Base-by-base conservation (phyloP, 495 filamentous ascomycete genomes). In the Trypethelium eluteriae region DNA sequence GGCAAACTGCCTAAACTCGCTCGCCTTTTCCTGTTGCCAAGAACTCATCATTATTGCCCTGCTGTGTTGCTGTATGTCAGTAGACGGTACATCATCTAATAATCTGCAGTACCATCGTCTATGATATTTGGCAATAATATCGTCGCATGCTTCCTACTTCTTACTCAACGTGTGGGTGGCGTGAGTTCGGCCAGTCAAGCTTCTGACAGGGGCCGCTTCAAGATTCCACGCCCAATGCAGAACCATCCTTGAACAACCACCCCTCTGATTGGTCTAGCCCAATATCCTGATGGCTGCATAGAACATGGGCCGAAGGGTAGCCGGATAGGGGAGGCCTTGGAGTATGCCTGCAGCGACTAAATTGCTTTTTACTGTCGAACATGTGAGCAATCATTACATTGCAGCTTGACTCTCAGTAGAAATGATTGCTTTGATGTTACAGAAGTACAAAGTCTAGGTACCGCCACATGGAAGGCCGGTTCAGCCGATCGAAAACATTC, bases 211-310 rank as follows among this genome's bases (percentile, higher is more conserved):
- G 25, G 14, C 25, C 32, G 7, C 53, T 35, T 7, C 18, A 36
- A 59, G 5, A 11, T 32, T 10, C 25, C 53, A 59, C 14, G 32
- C 32, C 32, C 32, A 59, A 35, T 59, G 11, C 18, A 59, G 53
- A 36, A 36, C n/a, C 47, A 53, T 53, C 49, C n/a, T 25, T 25
- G 49, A 25, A 18, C n/a, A 53, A 25, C 11, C 11, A 14, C 11
- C 5, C 5, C 49, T 59, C 25, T 59, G 53, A 59, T 59, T 59
- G 53, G 53, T 18, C 25, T 36, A 59, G 53, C 7, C 32, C 53
- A 59, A 59, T 59, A 36, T 59, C 36, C 5, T 36, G 32, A 59
- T 59, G 53, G 53, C 53, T 59, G 53, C 53, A 59, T 59, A 18
- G 1, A 35, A 59, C 25, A 53, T 25, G 25, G 25, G 25, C 25